phyloP scores from a whole-genome alignment of 257 asterid genomes.

The Lavandula angustifolia region DNA sequence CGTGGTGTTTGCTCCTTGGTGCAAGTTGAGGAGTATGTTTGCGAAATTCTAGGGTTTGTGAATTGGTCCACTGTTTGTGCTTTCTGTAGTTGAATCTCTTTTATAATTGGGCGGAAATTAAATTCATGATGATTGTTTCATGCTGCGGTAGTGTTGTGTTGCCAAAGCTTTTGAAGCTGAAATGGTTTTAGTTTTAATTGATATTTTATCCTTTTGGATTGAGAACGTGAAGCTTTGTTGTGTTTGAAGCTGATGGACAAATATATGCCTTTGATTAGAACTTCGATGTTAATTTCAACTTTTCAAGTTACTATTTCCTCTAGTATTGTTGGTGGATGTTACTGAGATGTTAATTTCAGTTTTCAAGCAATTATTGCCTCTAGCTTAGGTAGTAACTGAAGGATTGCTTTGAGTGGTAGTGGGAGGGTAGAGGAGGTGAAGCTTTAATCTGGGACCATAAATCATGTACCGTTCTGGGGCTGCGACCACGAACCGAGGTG shows the following conservation, averaged over 20 bases:
- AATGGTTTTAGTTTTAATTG: slow-evolving; percentile 6
- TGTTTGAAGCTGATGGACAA: slow-evolving; percentile 20
- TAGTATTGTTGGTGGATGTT: slow-evolving; percentile 24
- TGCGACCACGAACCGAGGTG: slow-evolving; percentile 65
- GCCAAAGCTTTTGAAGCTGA: slow-evolving; percentile 1
- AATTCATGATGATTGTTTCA: slow-evolving; percentile 25
- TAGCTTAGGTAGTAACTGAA: slow-evolving; percentile 32
- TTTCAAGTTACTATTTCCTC: not conserved
- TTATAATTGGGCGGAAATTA: slow-evolving; percentile 6
- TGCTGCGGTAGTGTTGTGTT: slow-evolving; percentile 19
- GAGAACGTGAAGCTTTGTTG: slow-evolving; percentile 18
- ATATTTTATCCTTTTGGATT: not conserved
- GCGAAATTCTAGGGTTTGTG: not conserved
- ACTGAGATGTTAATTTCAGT: slow-evolving; percentile 30
- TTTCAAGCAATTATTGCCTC: not conserved
- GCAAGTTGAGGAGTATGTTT: slow-evolving; percentile 11
- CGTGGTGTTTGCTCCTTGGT: slow-evolving; percentile 2
- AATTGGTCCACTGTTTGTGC: not conserved
- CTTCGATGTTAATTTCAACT: not conserved
- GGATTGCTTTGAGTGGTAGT: slow-evolving; percentile 28
- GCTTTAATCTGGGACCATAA: slow-evolving; percentile 35
- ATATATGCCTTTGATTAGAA: not conserved
- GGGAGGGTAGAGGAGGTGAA: slow-evolving; percentile 33
- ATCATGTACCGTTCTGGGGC: slow-evolving; percentile 61
- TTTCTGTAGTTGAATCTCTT: slow-evolving; percentile 5